Evolutionary conservation across 2,329 filamentous ascomycete genomes (phyloP), one percentile per base, ranked within the genome.

Genomic region (Lithohypha guttulata): DNA sequence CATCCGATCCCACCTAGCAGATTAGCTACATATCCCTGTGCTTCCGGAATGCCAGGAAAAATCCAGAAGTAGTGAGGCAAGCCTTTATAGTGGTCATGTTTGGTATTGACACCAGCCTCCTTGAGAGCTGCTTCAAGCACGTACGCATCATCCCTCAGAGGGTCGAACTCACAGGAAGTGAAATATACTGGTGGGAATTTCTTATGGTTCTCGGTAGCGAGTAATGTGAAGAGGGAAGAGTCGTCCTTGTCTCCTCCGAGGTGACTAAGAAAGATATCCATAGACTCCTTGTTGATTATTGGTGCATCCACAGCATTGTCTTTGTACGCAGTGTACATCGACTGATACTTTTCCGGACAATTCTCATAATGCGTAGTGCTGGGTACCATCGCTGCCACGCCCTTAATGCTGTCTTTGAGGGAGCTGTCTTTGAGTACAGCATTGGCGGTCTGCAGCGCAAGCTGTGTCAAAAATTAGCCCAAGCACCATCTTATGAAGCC

Each of bases 281-380:
- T 50, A 10, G 39, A 42, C 3, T 35, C 32, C 35, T 45, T 45
- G 45, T 48, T 43, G 32, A 51, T 59, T 36, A 64, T 59, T 22
- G 63, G 54, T 1, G 59, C 61, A 21, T 56, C 45, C 22, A 55
- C 50, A 7, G 53, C 54, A 45, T 64, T 57, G 34, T 63, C 59
- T 8, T 56, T 45, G 40, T 57, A 59, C 3, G 58, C 49, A 4
- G 51, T 62, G 38, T 55, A 64, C 18, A 49, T 52, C 3, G 46
- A 36, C 38, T 55, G 57, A 28, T 60, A 49, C n/a, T 54, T 48
- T 3, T 49, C 55, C 0, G 62, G 62, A 7, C 63, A 54, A 21
- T 51, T 53, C 28, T 60, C 54, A 6, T 52, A 58, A 40, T 62
- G 60, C 3, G 61, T 46, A 0, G 59, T 58, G 3, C 51, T 52